These are phyloP conservation scores for Polygonum maritimum DNA, from an alignment of 148 eudicot genomes.

Conservation along the genomic window DNA sequence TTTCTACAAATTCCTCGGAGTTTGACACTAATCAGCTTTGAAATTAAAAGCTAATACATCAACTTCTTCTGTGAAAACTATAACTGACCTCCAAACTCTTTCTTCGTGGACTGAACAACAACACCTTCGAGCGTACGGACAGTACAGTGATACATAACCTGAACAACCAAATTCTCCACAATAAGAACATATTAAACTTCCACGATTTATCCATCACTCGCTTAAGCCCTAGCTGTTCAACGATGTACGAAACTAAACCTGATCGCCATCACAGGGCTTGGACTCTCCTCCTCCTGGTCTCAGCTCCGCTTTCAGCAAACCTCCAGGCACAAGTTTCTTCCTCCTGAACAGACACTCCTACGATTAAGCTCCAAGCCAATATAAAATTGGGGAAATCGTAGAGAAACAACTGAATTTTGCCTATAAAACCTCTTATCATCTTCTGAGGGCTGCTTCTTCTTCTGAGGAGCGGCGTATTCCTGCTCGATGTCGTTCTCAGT, in stretches of 20 bases:
- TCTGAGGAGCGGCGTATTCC: slow-evolving; percentile 24
- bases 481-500: slow-evolving; percentile 30
- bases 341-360: slow-evolving; percentile 32
- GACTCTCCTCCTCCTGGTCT: slow-evolving; percentile 76
- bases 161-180: slow-evolving; percentile 8
- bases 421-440: slow-evolving; percentile 58
- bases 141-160: slow-evolving; percentile 82
- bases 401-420: not conserved
- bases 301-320: slow-evolving; percentile 70
- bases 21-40: not conserved
- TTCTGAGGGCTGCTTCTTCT: slow-evolving; percentile 49
- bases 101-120: slow-evolving; percentile 63
- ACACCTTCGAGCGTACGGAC: slow-evolving; percentile 77
- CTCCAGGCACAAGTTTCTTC: slow-evolving; percentile 73
- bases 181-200: not conserved
- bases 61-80: not conserved
- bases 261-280: slow-evolving; percentile 79
- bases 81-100: slow-evolving; percentile 64
- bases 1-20: not conserved
- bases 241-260: slow-evolving; percentile 30
- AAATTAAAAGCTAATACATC: not conserved
- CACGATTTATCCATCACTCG: not conserved
- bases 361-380: not conserved
- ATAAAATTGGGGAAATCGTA: not conserved
- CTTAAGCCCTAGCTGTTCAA: not conserved